Evolutionary conservation across 306 rosid genomes (phyloP), one percentile per base, ranked within the genome.

Genomic region (Herpetospermum pedunculosum): DNA sequence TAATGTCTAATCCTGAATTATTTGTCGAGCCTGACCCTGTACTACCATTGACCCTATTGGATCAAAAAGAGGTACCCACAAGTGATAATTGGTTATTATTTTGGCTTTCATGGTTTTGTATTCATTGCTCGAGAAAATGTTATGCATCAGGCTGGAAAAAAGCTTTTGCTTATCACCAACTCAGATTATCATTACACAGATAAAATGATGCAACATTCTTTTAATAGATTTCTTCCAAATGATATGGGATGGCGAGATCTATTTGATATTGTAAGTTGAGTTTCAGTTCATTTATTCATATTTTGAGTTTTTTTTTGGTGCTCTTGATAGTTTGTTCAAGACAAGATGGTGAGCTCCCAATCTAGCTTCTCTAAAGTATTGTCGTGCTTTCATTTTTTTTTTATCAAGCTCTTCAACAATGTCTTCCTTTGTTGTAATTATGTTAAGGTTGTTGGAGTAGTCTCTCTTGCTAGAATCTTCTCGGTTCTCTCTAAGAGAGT

Each of bases 151-250:
- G 94, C 97, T 72, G 98, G 98, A 49, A 94, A 94, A 80, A 94
- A 83, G 77, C 96, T 94, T 80, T 83, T 94, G 83, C 94, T 94
- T 54, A 94, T 94, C 82, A 94, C 98, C 84, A 94, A 94, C 83
- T 94, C 98, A 1, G 98, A 94, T 83, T 89, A 80, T 84, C 94
- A 72, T 75, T 94, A 94, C 87, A 85, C 98, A 15, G 85, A 94
- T 87, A 94, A 89, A 83, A 91, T 94, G 98, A 94, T 94, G 98
- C 89, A 32, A 40, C 98, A 94, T 81, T 91, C 98, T 79, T 94
- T 94, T 60, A 88, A 94, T 83, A 88, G 91, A 82, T 94, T 81
- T 83, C 98, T 94, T 83, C 98, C 98, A 60, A 94, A 91, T 54
- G 94, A 94, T 78, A 89, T 91, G 97, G 87, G 87, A 53, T 94